Conservation (phyloP, 129 eudicot genomes). For the Scalesia atractyloides region DNA sequence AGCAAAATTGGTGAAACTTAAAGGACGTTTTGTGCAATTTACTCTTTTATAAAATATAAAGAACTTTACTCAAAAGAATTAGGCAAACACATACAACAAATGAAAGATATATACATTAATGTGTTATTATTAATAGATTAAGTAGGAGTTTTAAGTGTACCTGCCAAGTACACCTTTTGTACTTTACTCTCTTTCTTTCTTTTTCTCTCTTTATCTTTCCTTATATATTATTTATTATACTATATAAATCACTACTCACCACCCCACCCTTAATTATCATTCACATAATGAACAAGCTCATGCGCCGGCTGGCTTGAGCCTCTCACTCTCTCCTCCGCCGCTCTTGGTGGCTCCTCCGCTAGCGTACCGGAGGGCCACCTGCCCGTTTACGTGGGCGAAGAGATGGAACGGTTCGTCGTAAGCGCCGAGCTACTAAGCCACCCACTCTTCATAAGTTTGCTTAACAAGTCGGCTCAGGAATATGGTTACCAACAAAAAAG, state of each 20-base stretch:
- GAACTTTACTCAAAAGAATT: no score
- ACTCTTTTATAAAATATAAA: no score
- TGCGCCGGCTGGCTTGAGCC: conserved; percentile 45
- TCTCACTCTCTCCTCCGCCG: conserved; percentile 17
- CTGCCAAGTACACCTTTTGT: conserved; percentile 25
- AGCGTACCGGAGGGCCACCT: conserved; percentile 70
- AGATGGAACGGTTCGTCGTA: conserved; percentile 37
- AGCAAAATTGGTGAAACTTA: no score
- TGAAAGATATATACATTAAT: background rate
- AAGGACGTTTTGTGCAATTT: no score
- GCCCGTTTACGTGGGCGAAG: conserved; percentile 76
- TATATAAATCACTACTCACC: background rate
- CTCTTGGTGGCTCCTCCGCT: conserved; percentile 14
- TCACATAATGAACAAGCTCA: conserved; percentile 61
- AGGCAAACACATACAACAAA: background rate
- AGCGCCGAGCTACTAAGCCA: conserved; percentile 66
- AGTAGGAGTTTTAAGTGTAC: conserved; percentile 19
- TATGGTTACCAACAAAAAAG: conserved; percentile 86
- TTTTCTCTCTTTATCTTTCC: conserved; percentile 8
- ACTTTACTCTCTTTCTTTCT: conserved; percentile 22
- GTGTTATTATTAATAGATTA: background rate
- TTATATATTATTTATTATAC: background rate
- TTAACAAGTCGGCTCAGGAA: conserved; percentile 79
- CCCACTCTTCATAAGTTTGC: conserved; percentile 61
- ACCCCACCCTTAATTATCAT: background rate